Base-by-base conservation (phyloP, 352 stramenopile genomes). In the Phytopythium litorale region DNA sequence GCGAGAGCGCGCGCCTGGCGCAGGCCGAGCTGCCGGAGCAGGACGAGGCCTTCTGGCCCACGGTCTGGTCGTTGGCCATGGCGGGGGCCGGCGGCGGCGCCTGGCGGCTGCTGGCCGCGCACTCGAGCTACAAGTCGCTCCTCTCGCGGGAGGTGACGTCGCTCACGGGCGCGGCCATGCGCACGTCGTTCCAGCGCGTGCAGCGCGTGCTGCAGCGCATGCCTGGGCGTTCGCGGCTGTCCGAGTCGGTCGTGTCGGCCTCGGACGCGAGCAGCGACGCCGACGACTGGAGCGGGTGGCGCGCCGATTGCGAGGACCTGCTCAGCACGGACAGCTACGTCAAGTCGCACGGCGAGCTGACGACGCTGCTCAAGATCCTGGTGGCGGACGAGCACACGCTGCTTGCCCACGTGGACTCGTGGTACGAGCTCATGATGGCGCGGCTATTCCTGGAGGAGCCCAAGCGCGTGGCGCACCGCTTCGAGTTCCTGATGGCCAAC, bases 391-490 rank as follows among this genome's bases (percentile, higher is more conserved):
- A 81, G 21, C 63, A 79, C 8, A 72, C 67, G 15, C 65, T 92
- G 23, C 71, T 70, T 21, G 45, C 56, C 11, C 64, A 80, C 35
- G 81, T 78, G 6, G 63, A 25, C 16, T 79, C 73, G 49, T 94
- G 85, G 85, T 91, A 86, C 66, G 80, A 91, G 67, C 73, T 91
- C 18, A 91, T 92, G 77, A 85, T 91, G 75, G 85, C 85, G n/a
- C 68, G 72, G 25, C 68, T 91, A 33, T 81, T 91, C 21, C 65
- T 94, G 19, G 78, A 92, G 16, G 83, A 91, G 51, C 81, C 85
- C 23, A 94, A 91, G 71, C 72, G 71, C 7, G 74, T 91, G 19
- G 83, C 84, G 23, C 70, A 92, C 49, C 85, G 81, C 7, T 87
- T 91, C 38, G 78, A 91, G 65, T 92, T 88, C 54, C 71, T 92